Base-by-base conservation (phyloP, 495 filamentous ascomycete species). In the Neurospora sp. region DNA sequence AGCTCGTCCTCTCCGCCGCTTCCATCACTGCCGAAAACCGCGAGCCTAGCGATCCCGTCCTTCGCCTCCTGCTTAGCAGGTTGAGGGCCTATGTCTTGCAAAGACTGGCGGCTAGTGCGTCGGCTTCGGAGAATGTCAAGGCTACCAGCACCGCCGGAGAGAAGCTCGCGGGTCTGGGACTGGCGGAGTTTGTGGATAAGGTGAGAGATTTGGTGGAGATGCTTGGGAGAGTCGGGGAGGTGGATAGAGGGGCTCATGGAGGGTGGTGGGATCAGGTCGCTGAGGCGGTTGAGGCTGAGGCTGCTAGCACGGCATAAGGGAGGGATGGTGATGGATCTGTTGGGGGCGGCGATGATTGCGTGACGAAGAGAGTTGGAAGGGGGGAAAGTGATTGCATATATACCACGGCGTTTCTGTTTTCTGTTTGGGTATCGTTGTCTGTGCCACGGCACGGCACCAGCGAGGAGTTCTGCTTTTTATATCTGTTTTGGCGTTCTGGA, bases 111-210 rank as follows among this genome's bases (percentile, higher is more conserved):
- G 93, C 94, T 3, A 62, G 54, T 31, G 88, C 86, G 19, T 94
- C 91, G 71, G 89, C 92, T 43, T 92, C 88, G 62, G 94, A 98
- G 81, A 89, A 92, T 73, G 91, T 97, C 19, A 88, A 89, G 74
- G 89, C 90, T n/a, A 92, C 92, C 2, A 93, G 88, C 70, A 93
- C 90, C 0, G 95, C 94, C 5, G 92, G 90, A 34, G 94, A 98
- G 81, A 91, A 90, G 69, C 85, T 99, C 19, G 92, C 92, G 2
- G 86, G 88, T 2, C 87, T 91, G 45, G 96, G 96, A 0, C 86
- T 98, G 82, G 89, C 91, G 1, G 96, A 99, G 82, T 97, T 97
- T 82, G 91, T 95, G n/a, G 89, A 84, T 69, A 90, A 90, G 78
- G 89, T 98, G n/a, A 90, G 92, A 7, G 89, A 90, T 39, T 87